phyloP scores from a whole-genome alignment of 2,329 filamentous ascomycete genomes.

The Exophiala lecanii-corni region DNA sequence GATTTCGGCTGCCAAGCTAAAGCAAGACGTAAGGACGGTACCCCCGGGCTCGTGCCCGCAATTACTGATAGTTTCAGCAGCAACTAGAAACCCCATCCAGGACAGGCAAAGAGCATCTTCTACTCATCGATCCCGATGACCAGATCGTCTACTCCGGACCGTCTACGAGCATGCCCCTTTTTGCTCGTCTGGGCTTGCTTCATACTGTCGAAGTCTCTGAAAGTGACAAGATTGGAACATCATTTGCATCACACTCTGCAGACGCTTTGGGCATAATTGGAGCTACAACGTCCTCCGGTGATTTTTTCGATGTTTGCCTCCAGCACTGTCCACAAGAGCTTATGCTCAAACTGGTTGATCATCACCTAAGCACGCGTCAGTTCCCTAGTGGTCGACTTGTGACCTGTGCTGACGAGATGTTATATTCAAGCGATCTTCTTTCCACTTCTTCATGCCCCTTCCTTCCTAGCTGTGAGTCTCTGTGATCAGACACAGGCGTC shows the following conservation, averaged over 20 bases:
- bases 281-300: conserved; percentile 7
- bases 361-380: conserved; percentile 10
- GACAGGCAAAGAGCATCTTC: conserved; percentile 10
- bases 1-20: no score
- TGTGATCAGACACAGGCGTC: no score
- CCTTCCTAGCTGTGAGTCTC: conserved; percentile 8
- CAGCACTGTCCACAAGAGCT: conserved; percentile 11
- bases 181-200: conserved; percentile 11
- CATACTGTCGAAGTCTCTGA: conserved; percentile 11
- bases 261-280: conserved; percentile 9
- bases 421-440: conserved; percentile 8
- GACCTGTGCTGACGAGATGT: no score
- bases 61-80: no score
- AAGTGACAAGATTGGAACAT: conserved; percentile 5
- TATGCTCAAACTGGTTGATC: conserved; percentile 9
- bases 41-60: no score
- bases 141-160: conserved; percentile 11
- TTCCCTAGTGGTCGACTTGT: neutral
- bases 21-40: no score
- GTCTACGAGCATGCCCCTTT: conserved; percentile 11
- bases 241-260: conserved; percentile 8
- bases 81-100: no score
- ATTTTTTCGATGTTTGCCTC: conserved; percentile 11
- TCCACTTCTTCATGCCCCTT: conserved; percentile 12
- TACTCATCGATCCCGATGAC: conserved; percentile 12